These are phyloP conservation scores for Blepharisma japonicum DNA, from an alignment of 73 alveolate genomes.

Conservation along the genomic window DNA sequence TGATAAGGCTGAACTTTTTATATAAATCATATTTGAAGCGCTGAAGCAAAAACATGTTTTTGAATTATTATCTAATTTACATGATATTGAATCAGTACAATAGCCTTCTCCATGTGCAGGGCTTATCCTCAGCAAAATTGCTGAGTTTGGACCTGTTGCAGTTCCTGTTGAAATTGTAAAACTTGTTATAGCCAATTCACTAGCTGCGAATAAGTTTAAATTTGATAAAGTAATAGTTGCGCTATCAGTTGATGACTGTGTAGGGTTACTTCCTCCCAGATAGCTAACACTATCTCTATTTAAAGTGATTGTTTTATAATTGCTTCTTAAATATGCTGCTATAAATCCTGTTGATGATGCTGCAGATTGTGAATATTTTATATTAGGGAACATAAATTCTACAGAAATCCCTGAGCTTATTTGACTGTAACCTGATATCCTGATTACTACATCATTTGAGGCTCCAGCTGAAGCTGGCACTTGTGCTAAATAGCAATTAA, in stretches of 20 bases:
- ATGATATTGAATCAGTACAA: not conserved
- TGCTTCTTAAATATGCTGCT: slow-evolving; percentile 27
- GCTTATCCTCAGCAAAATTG: not conserved
- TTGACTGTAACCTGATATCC: not conserved
- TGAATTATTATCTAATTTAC: not conserved
- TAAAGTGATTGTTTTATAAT: not conserved
- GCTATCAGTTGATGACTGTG: slow-evolving; percentile 20
- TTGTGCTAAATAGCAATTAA: not conserved
- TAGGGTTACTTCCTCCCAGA: slow-evolving; percentile 20
- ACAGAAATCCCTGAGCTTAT: not conserved
- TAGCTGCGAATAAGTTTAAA: not conserved
- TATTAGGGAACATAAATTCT: not conserved
- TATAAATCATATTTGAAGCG: slow-evolving; percentile 18
- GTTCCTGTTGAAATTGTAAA: slow-evolving; percentile 6
- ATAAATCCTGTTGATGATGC: not conserved
- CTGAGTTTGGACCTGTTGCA: slow-evolving; percentile 25
- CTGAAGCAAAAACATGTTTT: slow-evolving; percentile 9
- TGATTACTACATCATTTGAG: not conserved
- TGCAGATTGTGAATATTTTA: not conserved
- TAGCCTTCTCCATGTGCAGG: slow-evolving; percentile 22
- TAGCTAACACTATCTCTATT: slow-evolving; percentile 9
- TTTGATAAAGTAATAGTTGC: not conserved
- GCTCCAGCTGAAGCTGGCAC: slow-evolving; percentile 17
- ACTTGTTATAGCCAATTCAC: slow-evolving; percentile 1
- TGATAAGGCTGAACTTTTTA: not conserved